Evolutionary conservation across 805 yeast genomes (phyloP).

Genomic region (Priceomyces haplophilus): DNA sequence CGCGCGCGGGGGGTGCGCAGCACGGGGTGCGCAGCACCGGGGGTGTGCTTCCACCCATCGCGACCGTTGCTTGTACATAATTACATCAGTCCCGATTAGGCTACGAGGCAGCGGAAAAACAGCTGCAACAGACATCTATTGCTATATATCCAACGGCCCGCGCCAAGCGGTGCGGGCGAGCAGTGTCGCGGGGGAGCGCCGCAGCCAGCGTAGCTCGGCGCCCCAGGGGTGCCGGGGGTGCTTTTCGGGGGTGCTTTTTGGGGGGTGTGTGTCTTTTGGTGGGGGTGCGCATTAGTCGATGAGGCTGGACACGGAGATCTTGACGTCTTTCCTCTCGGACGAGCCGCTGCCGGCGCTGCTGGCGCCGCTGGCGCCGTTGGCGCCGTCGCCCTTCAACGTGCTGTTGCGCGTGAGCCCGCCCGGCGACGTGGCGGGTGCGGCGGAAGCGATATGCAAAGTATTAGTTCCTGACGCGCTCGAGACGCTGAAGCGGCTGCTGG

Average conservation of each 20-base stretch:
- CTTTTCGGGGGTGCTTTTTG: no score
- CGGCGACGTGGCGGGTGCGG: constrained; percentile 10
- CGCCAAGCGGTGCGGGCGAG: no score
- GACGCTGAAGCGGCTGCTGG: constrained; percentile 23
- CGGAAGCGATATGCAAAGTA: constrained; percentile 9
- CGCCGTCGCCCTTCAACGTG: neutral
- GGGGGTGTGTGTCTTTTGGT: no score
- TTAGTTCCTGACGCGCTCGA: constrained; percentile 14
- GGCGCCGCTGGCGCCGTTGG: neutral
- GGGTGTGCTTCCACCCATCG: no score
- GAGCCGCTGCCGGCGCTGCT: neutral
- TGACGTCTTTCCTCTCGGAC: constrained; percentile 14
- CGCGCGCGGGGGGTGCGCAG: no score
- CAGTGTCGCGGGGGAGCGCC: no score
- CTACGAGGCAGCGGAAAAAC: neutral
- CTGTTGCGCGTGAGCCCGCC: constrained; percentile 1
- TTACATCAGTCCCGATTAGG: neutral
- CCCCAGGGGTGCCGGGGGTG: no score
- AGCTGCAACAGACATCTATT: neutral
- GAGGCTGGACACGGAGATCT: constrained; percentile 33
- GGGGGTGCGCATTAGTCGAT: constrained; percentile 24
- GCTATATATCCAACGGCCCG: neutral
- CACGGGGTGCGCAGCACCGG: no score
- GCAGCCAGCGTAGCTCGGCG: no score
- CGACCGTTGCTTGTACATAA: neutral